Conservation (phyloP, 2,329 filamentous ascomycete genomes). For the Neonectria magnoliae region DNA sequence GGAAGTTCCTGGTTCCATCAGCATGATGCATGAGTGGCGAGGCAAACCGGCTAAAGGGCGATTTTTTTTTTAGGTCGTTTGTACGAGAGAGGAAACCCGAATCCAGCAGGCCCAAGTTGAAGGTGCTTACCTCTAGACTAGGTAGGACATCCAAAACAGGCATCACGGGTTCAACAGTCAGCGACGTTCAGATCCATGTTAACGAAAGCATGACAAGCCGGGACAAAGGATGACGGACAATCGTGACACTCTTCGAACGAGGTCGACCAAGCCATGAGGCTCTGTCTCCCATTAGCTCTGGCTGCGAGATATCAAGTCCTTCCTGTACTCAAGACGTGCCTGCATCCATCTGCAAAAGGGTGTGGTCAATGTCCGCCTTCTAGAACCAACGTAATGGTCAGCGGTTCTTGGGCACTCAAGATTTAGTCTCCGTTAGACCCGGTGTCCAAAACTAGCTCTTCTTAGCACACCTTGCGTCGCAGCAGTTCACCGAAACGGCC, state of each 20-base stretch:
- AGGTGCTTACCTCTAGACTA: neutral
- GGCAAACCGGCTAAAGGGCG: neutral
- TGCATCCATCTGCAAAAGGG: constrained; percentile 3
- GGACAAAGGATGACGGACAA: neutral
- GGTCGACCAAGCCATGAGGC: constrained; percentile 29
- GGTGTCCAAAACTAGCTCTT: neutral
- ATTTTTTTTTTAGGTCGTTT: neutral
- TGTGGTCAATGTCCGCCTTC: constrained; percentile 16
- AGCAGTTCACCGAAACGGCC: neutral
- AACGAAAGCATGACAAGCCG: constrained; percentile 4
- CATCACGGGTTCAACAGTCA: constrained; percentile 1
- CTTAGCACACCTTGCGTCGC: neutral
- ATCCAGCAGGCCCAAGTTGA: no score
- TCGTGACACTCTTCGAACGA: constrained; percentile 2
- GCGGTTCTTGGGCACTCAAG: constrained; percentile 1
- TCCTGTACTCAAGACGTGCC: neutral
- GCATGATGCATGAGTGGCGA: constrained; percentile 18
- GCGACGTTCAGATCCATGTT: constrained; percentile 1
- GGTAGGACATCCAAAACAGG: neutral
- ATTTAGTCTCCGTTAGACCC: neutral
- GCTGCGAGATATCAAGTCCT: neutral
- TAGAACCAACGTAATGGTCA: constrained; percentile 9
- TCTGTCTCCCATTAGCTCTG: constrained; percentile 27
- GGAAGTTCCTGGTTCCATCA: constrained; percentile 4
- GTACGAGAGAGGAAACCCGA: constrained; percentile 24